Evolutionary conservation across 768 basidiomycete species (phyloP).

Genomic region (Collybiopsis luxurians): DNA sequence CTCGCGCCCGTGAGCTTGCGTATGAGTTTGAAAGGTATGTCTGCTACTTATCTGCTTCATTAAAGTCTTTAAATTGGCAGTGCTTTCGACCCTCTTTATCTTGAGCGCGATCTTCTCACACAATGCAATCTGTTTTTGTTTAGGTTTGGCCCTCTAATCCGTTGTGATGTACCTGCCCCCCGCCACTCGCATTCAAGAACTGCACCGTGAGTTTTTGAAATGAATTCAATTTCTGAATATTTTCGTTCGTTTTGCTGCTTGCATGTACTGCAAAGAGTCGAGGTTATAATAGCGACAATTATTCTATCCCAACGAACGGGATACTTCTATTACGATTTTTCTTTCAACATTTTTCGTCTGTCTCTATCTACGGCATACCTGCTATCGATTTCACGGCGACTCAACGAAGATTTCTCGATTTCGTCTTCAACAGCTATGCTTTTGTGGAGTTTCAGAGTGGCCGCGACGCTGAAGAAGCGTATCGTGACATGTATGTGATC

Average conservation of each 20-base stretch:
- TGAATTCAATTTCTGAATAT: slow-evolving; percentile 11
- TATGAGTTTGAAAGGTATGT: slow-evolving; percentile 83
- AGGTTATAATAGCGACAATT: slow-evolving; percentile 8
- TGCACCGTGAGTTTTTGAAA: slow-evolving; percentile 72
- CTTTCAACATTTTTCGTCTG: slow-evolving; percentile 23
- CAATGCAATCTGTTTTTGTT: neutral
- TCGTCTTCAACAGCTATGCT: slow-evolving; percentile 64
- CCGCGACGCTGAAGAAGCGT: slow-evolving; percentile 80
- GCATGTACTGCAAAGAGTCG: neutral
- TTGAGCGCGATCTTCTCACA: too few species aligned
- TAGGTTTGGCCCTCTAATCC: slow-evolving; percentile 80
- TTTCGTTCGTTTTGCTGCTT: slow-evolving; percentile 5
- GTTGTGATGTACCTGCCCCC: slow-evolving; percentile 88
- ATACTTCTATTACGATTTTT: slow-evolving; percentile 1
- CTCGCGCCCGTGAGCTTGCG: slow-evolving; percentile 80
- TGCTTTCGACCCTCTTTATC: too few species aligned
- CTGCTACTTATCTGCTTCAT: neutral
- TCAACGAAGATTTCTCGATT: slow-evolving; percentile 49
- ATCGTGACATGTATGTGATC: slow-evolving; percentile 71
- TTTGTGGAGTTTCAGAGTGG: slow-evolving; percentile 82
- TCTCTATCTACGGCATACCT: slow-evolving; percentile 33
- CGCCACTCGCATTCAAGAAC: slow-evolving; percentile 71
- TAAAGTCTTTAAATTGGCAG: neutral
- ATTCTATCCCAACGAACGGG: slow-evolving; percentile 25
- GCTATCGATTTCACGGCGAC: slow-evolving; percentile 41